phyloP scores from a whole-genome alignment of 495 filamentous ascomycete species.

The Trypethelium eluteriae region DNA sequence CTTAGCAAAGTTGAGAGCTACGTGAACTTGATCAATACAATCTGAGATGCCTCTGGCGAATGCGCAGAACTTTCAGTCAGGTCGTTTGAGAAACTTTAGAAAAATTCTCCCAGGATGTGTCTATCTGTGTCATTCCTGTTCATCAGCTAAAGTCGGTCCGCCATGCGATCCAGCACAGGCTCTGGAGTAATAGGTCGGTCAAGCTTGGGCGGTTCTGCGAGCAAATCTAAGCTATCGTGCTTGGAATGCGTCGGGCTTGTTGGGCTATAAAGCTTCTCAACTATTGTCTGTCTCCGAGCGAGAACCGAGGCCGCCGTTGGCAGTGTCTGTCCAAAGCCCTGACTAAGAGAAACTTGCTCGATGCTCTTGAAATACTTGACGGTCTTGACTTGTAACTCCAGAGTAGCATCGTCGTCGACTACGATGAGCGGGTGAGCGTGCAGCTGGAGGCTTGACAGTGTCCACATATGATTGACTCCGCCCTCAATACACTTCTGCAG shows the following conservation, averaged over 20 bases:
- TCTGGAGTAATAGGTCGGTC: constrained; percentile 24
- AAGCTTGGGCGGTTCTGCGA: constrained; percentile 22
- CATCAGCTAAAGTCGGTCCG: constrained; percentile 12
- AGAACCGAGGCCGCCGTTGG: constrained; percentile 34
- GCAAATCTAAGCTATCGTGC: constrained; percentile 15
- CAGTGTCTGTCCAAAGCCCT: constrained; percentile 52
- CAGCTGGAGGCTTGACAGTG: constrained; percentile 68
- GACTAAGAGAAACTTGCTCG: constrained; percentile 48
- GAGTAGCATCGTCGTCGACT: constrained; percentile 76
- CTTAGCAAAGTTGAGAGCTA: not conserved
- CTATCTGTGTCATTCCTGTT: not conserved
- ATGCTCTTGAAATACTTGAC: constrained; percentile 74
- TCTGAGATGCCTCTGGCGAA: not conserved
- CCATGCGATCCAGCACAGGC: constrained; percentile 24
- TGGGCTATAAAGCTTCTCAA: constrained; percentile 29
- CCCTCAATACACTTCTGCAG: constrained; percentile 74
- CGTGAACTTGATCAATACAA: not conserved
- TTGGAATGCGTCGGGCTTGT: constrained; percentile 19
- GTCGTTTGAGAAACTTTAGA: not conserved
- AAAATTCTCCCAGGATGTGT: not conserved
- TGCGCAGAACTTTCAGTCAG: not conserved
- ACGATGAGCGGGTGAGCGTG: constrained; percentile 75
- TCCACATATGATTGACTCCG: constrained; percentile 86
- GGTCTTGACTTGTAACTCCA: constrained; percentile 78
- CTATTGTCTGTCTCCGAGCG: constrained; percentile 31